phyloP scores from a whole-genome alignment of 768 basidiomycete genomes.

The Tephrocybe sp. region DNA sequence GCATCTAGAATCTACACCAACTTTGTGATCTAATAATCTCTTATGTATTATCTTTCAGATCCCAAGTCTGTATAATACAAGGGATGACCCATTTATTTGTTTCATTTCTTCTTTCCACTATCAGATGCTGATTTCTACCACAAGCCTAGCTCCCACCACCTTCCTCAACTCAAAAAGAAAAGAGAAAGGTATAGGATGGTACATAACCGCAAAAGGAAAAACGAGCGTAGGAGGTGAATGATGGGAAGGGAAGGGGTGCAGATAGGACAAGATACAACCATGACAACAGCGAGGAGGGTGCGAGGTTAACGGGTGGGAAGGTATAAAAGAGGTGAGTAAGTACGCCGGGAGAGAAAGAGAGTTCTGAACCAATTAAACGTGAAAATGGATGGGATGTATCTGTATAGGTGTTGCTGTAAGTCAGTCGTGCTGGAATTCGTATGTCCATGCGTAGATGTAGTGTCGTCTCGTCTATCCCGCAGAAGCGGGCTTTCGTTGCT shows the following conservation, averaged over 20 bases:
- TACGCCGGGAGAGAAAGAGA: constrained; percentile 12
- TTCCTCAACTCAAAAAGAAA: constrained; percentile 11
- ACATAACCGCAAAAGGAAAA: constrained; percentile 8
- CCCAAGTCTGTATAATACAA: constrained; percentile 19
- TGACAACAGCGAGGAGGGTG: constrained; percentile 12
- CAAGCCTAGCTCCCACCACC: constrained; percentile 5
- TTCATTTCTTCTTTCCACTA: constrained; percentile 17
- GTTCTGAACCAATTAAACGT: constrained; percentile 16
- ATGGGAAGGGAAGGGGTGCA: constrained; percentile 4
- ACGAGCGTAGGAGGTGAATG: constrained; percentile 12
- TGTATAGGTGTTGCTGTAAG: constrained; percentile 19
- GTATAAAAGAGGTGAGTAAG: constrained; percentile 18
- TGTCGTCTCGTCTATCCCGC: constrained; percentile 22
- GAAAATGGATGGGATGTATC: constrained; percentile 17
- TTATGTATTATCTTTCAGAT: no score
- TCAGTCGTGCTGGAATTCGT: constrained; percentile 18
- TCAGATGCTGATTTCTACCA: constrained; percentile 15
- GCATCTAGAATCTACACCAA: no score
- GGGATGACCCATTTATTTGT: constrained; percentile 13
- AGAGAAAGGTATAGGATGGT: constrained; percentile 5
- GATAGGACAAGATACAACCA: constrained; percentile 11
- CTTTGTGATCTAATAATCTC: no score
- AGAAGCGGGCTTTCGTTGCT: constrained; percentile 17
- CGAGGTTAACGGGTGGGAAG: constrained; percentile 11
- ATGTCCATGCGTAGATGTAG: constrained; percentile 20